Base-by-base conservation (phyloP, 352 stramenopile species). In the Elongisporangium prolatum region DNA sequence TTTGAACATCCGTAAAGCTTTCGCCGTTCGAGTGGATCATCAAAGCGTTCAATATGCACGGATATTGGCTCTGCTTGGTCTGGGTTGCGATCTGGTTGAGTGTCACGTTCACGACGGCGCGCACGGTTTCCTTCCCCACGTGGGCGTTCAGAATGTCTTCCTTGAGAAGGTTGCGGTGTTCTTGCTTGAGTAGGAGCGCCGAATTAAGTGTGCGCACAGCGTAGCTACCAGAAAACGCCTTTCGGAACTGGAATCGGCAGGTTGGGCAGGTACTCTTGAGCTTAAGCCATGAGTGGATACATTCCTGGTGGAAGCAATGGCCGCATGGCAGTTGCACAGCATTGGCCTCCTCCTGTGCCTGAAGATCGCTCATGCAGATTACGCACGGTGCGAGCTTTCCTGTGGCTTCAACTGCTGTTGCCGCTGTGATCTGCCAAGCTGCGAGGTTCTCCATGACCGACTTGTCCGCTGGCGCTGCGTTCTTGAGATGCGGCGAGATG, bases 251-350 rank as follows among this genome's bases (percentile, higher is more conserved):
- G 63, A 94, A 88, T 54, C 97, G 95, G 64, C 96, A 99, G 21
- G 94, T 95, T 7, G 94, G 95, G 68, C 96, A 99, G 54, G 89
- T 96, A 51, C 77, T 85, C 60, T 97, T 89, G 56, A 95, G 90
- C 59, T 91, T 77, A 44, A 97, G 89, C 95, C 96, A 99, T 40
- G 83, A 90, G 44, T 87, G 65, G 61, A 99, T 91, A 76, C 96
- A 99, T 47, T 81, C 72, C 22, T 89, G 65, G 68, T 99, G 95
- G 72, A 98, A 99, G 47, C 88, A 64, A 75, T 99, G 96, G 49
- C 82, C 77, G 65, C 95, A 99, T 14, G 93, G 89, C 37, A 98
- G 73, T 49, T 77, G 65, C 38, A 95, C 84, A 17, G 93, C 74
- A 28, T 67, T 64, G 17, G 93, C 72, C 61, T 93, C 80, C 54